Evolutionary conservation across 352 stramenopile species (phyloP), one percentile per base, ranked within the genome.

Genomic region (Globisporangium polare): DNA sequence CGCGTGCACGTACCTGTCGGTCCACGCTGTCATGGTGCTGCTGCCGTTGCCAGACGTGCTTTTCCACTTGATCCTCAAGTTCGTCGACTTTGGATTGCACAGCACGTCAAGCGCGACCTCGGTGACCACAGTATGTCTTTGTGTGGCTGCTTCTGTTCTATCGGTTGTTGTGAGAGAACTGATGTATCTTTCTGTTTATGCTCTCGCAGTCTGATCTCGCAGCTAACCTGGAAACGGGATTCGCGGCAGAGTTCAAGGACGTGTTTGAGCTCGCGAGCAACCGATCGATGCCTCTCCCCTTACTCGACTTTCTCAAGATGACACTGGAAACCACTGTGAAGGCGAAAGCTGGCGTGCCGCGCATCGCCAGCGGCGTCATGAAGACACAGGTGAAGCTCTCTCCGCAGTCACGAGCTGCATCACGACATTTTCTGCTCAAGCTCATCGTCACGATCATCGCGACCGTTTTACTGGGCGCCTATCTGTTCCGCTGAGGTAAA

Each of bases 351-450:
- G 63, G 60, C 0, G 35, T 50, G n/a, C 66, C 65, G 13, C 61
- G 54, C 27, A 73, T 94, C 24, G 71, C 75, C 5, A 77, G 78
- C 52, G 63, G 54, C 3, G 78, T 75, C 9, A 42, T 94, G 55
- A 73, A 82, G 18, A 61, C 77, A 18, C 67, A 83, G 24, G 75
- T 94, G 43, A 50, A 68, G 22, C 66, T 87, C 9, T 77, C 68
- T 26, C 59, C 69, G 13, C 43, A 73, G 24, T 83, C 69, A 24
- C 82, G 77, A 27, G 69, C 73, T 20, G 70, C 73, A 8, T 83
- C 83, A 35, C 76, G 80, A 27, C 75, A 63, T 7, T 92, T 92
- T 71, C 85, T 89, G 17, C 52, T 92, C 69, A 92, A 92, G 67
- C 31, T 75, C 20, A 68, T 88, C n/a, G 37, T 84, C 41, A 90